Conservation (phyloP, 257 asterid genomes). For the Solanum sejunctum region DNA sequence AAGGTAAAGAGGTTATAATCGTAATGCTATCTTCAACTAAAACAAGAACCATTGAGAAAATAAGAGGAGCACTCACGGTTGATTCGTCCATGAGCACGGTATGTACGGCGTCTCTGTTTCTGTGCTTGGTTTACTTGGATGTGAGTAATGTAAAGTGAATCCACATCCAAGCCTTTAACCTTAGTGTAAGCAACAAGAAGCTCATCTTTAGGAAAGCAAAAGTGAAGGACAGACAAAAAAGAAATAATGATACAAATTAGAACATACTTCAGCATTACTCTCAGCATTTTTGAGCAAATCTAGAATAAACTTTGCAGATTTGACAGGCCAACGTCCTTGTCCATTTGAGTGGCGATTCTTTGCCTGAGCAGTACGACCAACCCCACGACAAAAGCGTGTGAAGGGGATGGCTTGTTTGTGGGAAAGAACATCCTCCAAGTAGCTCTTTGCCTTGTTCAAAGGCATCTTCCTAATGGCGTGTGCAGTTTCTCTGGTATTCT, state of each 20-base stretch:
- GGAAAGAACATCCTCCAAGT: slow-evolving; percentile 75
- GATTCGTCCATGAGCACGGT: slow-evolving; percentile 32
- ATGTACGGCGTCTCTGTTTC: slow-evolving; percentile 72
- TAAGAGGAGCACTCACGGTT: slow-evolving; percentile 25
- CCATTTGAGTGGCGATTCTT: slow-evolving; percentile 85
- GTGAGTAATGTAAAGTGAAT: slow-evolving; percentile 78
- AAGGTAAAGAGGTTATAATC: not conserved
- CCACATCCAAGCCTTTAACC: slow-evolving; percentile 94
- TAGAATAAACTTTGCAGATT: slow-evolving; percentile 59
- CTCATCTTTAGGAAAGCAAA: not conserved
- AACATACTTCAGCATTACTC: slow-evolving; percentile 75
- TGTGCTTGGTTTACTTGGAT: slow-evolving; percentile 86
- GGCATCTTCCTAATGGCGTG: slow-evolving; percentile 72
- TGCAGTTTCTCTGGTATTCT: slow-evolving; percentile 88
- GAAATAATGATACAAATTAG: not conserved
- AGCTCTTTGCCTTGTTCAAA: slow-evolving; percentile 71
- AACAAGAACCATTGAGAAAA: not conserved
- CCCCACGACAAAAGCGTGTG: slow-evolving; percentile 37
- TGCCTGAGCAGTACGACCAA: slow-evolving; percentile 91
- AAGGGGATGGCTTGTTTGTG: slow-evolving; percentile 83
- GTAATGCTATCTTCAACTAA: not conserved
- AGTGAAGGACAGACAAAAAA: not conserved
- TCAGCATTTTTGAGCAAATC: slow-evolving; percentile 80
- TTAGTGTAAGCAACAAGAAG: slow-evolving; percentile 1
- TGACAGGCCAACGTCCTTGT: slow-evolving; percentile 90